These are phyloP conservation scores for Xylaria palmicola DNA, from an alignment of 495 filamentous ascomycete species.

Conservation along the genomic window DNA sequence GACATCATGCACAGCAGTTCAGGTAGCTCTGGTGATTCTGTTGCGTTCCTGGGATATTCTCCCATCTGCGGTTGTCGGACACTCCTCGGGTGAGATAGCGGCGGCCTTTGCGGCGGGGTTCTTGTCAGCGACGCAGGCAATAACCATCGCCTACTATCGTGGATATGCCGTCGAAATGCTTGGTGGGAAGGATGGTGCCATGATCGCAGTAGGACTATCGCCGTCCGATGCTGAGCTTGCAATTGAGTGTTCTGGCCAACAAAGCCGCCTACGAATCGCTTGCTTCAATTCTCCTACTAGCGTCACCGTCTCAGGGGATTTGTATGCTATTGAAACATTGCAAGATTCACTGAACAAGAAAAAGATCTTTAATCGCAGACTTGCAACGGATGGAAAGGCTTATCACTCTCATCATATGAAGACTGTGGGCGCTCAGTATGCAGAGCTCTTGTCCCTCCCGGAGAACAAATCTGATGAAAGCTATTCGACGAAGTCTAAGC, in stretches of 20 bases:
- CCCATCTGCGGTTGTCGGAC: constrained; percentile 34
- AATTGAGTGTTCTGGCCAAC: too few species aligned
- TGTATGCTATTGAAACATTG: constrained; percentile 33
- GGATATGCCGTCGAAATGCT: constrained; percentile 23
- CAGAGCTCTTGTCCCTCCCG: constrained; percentile 17
- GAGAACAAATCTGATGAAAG: background rate
- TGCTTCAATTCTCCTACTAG: constrained; percentile 38
- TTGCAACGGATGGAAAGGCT: constrained; percentile 44
- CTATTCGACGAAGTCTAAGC: too few species aligned
- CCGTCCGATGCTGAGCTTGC: constrained; percentile 30
- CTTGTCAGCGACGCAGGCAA: constrained; percentile 17
- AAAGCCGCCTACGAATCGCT: constrained; percentile 29
- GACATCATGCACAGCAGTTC: constrained; percentile 39
- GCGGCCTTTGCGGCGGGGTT: constrained; percentile 33
- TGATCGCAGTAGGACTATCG: constrained; percentile 36
- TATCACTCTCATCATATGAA: constrained; percentile 65
- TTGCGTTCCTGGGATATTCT: constrained; percentile 42
- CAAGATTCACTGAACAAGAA: constrained; percentile 51
- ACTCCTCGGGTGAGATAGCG: constrained; percentile 39
- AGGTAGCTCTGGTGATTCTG: constrained; percentile 49
- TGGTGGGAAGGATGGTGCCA: constrained; percentile 28
- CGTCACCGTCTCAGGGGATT: constrained; percentile 33
- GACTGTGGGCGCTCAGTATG: constrained; percentile 38
- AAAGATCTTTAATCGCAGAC: constrained; percentile 33
- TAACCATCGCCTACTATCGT: constrained; percentile 31